A percentile compares a stretch with the other conserved stretches of the same genome.
phyloP scores from a whole-genome alignment of 192 early-diverging fungal genomes.

The Lunasporangiospora selenospora region DNA sequence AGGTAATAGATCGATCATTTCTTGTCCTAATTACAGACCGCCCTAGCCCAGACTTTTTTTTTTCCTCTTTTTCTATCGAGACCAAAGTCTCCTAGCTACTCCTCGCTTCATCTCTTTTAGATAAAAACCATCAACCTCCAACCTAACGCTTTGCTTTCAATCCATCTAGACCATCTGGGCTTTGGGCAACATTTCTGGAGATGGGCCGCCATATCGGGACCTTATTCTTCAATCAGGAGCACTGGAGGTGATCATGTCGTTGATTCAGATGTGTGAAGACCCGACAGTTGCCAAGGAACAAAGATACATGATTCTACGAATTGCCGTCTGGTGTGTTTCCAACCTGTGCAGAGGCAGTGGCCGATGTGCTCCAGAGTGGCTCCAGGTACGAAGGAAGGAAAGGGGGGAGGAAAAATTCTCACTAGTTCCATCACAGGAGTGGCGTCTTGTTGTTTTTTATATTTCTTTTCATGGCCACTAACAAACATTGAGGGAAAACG shows the following conservation, averaged over 20 bases:
- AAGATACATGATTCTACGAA: constrained; percentile 45
- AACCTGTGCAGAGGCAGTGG: constrained; percentile 44
- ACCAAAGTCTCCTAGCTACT: no score
- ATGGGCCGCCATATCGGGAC: constrained; percentile 42
- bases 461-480: background rate
- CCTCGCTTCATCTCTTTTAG: no score
- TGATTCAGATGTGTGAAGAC: constrained; percentile 46
- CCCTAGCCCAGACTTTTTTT: no score
- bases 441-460: background rate
- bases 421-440: no score
- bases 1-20: no score
- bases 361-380: constrained; percentile 39
- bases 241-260: constrained; percentile 34
- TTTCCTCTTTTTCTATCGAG: no score
- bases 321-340: constrained; percentile 47
- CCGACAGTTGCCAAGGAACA: constrained; percentile 41
- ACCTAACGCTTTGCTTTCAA: background rate
- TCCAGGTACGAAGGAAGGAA: constrained; percentile 39
- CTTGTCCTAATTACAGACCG: no score
- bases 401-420: no score
- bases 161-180: constrained; percentile 44
- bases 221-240: constrained; percentile 41
- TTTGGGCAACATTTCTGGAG: constrained; percentile 45
- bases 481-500: background rate
- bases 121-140: no score